phyloP scores from a whole-genome alignment of 495 filamentous ascomycete species.

The Daldinia caldariorum region DNA sequence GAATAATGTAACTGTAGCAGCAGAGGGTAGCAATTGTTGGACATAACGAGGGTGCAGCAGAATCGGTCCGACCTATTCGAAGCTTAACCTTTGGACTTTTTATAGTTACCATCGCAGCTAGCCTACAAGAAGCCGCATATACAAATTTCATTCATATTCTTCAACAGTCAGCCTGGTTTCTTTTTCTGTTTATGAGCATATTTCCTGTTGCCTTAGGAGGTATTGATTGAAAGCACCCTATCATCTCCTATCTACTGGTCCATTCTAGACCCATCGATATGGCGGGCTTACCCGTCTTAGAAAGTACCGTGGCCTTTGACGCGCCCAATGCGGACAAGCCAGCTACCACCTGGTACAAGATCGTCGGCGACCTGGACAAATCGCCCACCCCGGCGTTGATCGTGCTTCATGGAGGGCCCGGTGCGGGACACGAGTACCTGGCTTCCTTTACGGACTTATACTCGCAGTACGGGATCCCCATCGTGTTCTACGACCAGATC shows the following conservation, averaged over 20 bases:
- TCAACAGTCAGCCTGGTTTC: conserved; percentile 3
- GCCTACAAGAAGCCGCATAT: conserved; percentile 10
- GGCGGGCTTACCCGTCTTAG: conserved; percentile 21
- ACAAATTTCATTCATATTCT: not conserved
- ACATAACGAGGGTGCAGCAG: not conserved
- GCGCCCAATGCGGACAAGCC: conserved; percentile 51
- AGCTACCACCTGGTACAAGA: conserved; percentile 59
- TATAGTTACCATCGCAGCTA: not conserved
- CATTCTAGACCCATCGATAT: conserved; percentile 10
- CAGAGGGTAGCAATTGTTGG: not conserved
- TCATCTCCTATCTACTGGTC: not conserved
- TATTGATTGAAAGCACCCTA: not conserved
- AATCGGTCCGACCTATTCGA: conserved; percentile 11
- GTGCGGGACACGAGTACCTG: conserved; percentile 58
- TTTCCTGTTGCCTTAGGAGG: no score
- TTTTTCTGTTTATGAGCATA: conserved; percentile 8
- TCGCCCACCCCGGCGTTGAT: conserved; percentile 46
- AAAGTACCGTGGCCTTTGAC: conserved; percentile 49
- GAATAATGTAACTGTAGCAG: conserved; percentile 2
- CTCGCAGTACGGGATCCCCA: conserved; percentile 51
- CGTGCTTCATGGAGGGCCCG: conserved; percentile 60
- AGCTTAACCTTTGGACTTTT: not conserved
- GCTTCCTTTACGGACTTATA: conserved; percentile 53
- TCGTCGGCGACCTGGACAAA: conserved; percentile 48
- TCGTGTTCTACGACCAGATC: conserved; percentile 67